phyloP scores from a whole-genome alignment of 2,329 filamentous ascomycete genomes.

The Cryphonectria carpinicola region DNA sequence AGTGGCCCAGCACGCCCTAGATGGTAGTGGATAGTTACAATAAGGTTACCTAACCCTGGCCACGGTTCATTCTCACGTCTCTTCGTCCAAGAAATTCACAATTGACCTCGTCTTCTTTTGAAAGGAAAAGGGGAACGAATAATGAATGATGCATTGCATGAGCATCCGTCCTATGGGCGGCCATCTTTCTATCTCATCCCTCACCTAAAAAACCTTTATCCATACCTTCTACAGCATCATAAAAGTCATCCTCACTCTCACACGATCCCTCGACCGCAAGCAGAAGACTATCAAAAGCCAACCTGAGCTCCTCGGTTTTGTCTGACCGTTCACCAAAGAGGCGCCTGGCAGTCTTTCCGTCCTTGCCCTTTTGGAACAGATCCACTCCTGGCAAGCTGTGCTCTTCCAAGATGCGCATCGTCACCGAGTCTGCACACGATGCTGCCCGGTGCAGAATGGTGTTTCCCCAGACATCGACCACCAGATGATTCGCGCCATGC shows the following conservation, averaged over 20 bases:
- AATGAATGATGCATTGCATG: too few relatives aligned
- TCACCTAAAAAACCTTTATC: background rate
- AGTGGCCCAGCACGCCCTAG: background rate
- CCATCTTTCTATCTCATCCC: background rate
- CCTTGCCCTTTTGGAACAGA: background rate
- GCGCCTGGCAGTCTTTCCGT: background rate
- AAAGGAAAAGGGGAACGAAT: too few relatives aligned
- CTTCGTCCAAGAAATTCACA: too few relatives aligned
- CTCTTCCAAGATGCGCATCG: background rate
- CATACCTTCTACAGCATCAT: background rate
- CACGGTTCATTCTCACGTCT: too few relatives aligned
- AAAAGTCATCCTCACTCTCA: background rate
- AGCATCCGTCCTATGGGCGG: background rate
- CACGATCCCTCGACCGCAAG: background rate
- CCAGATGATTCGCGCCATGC: background rate
- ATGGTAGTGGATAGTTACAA: too few relatives aligned
- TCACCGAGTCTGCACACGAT: background rate
- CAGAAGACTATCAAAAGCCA: background rate
- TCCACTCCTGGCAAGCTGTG: background rate
- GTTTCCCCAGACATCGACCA: background rate
- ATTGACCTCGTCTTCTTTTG: too few relatives aligned
- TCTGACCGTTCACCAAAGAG: background rate
- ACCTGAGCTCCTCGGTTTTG: background rate
- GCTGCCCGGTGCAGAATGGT: background rate
- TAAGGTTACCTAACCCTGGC: too few relatives aligned